These are phyloP conservation scores for Choiromyces venosus DNA, from an alignment of 495 filamentous ascomycete species.

Conservation along the genomic window DNA sequence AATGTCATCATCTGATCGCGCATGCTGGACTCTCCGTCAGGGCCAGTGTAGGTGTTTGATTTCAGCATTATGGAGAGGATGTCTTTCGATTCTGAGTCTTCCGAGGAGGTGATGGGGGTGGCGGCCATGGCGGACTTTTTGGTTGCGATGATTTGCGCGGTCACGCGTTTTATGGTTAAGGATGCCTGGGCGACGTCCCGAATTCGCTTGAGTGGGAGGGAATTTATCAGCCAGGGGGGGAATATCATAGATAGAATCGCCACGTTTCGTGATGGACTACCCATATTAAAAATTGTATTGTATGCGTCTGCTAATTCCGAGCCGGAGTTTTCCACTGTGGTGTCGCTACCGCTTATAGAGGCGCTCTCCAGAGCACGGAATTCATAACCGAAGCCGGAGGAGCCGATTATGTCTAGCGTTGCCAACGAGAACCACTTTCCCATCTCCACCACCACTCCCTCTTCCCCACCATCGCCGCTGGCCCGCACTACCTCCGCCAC, in stretches of 20 bases:
- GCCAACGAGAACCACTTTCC: slow-evolving; percentile 50
- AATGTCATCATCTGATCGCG: slow-evolving; percentile 95
- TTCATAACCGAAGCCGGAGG: slow-evolving; percentile 73
- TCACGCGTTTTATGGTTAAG: slow-evolving; percentile 1
- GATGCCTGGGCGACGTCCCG: neutral
- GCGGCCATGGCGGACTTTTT: slow-evolving; percentile 40
- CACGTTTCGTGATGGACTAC: neutral
- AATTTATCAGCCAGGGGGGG: slow-evolving; percentile 5
- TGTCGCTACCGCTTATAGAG: slow-evolving; percentile 1
- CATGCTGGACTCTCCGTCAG: slow-evolving; percentile 62
- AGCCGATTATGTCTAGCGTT: slow-evolving; percentile 82
- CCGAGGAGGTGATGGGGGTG: slow-evolving; percentile 32
- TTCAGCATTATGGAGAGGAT: slow-evolving; percentile 79
- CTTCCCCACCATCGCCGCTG: slow-evolving; percentile 30
- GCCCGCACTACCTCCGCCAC: slow-evolving; percentile 23
- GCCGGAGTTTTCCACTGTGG: slow-evolving; percentile 12
- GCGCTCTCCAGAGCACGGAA: slow-evolving; percentile 66
- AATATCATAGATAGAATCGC: neutral
- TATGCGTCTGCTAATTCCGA: slow-evolving; percentile 60
- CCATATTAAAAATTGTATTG: slow-evolving; percentile 49
- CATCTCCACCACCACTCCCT: slow-evolving; percentile 11
- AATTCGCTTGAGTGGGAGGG: slow-evolving; percentile 4
- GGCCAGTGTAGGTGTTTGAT: slow-evolving; percentile 59
- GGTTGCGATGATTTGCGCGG: slow-evolving; percentile 10
- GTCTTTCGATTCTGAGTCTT: slow-evolving; percentile 48